Conservation (phyloP, 2,329 filamentous ascomycete species). For the Arthrobotrys iridis region DNA sequence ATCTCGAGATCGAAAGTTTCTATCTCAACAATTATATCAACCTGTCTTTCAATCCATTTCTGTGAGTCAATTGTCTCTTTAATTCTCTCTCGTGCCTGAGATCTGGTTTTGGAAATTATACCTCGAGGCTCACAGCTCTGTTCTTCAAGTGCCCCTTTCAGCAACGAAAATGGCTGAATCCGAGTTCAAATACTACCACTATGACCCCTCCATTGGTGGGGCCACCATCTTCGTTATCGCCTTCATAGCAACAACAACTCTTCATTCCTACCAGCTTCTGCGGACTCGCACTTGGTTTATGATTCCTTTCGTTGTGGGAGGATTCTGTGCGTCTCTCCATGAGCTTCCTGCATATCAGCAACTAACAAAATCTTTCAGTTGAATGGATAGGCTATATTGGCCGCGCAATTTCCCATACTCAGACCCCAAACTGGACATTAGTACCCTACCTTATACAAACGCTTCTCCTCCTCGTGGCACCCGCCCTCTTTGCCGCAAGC, state of each 20-base stretch:
- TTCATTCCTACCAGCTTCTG: slow-evolving; percentile 63
- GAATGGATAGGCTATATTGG: slow-evolving; percentile 63
- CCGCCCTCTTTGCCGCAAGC: slow-evolving; percentile 65
- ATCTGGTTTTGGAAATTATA: too few species aligned
- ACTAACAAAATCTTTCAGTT: slow-evolving; percentile 60
- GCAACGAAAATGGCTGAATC: too few species aligned
- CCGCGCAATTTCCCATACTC: neutral
- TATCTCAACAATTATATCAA: too few species aligned
- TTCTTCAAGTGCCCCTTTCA: too few species aligned
- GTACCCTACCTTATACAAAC: slow-evolving; percentile 63
- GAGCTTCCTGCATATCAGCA: slow-evolving; percentile 19
- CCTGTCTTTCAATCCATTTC: too few species aligned
- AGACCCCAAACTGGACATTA: slow-evolving; percentile 5
- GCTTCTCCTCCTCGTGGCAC: slow-evolving; percentile 64
- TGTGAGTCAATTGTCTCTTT: too few species aligned
- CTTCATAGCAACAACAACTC: slow-evolving; percentile 63
- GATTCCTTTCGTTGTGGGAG: slow-evolving; percentile 64
- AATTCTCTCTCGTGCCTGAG: too few species aligned
- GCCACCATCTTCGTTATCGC: slow-evolving; percentile 65
- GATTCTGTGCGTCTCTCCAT: slow-evolving; percentile 62
- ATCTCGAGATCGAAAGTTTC: too few species aligned
- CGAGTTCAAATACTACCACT: too few species aligned
- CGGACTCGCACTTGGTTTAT: slow-evolving; percentile 66
- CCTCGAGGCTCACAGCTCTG: too few species aligned
- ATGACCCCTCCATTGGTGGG: slow-evolving; percentile 63